Evolutionary conservation across 805 yeast genomes (phyloP).

Genomic region (Kuraishia capsulata): DNA sequence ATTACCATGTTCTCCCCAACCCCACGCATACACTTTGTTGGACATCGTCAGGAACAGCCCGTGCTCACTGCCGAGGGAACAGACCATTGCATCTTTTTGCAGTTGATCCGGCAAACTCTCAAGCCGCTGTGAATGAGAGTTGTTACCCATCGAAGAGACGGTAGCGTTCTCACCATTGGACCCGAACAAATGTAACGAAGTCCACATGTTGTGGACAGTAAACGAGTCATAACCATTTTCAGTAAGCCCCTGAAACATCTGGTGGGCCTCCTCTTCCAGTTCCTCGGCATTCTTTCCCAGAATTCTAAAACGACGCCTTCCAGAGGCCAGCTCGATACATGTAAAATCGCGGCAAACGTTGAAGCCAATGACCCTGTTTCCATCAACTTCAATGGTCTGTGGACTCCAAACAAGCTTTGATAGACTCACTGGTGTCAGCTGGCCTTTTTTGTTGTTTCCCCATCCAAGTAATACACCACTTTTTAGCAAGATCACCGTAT

Average conservation of each 20-base stretch:
- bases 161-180: slow-evolving; percentile 2
- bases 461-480: slow-evolving; percentile 47
- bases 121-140: slow-evolving; percentile 62
- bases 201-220: slow-evolving; percentile 59
- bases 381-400: slow-evolving; percentile 3
- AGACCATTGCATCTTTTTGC: slow-evolving; percentile 11
- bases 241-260: not conserved
- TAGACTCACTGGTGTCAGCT: slow-evolving; percentile 11
- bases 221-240: not conserved
- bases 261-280: slow-evolving; percentile 2
- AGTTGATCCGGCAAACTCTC: slow-evolving; percentile 3
- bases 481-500: slow-evolving; percentile 26
- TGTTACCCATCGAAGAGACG: slow-evolving; percentile 54
- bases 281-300: slow-evolving; percentile 26
- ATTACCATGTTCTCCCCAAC: slow-evolving; percentile 99
- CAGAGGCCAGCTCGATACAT: slow-evolving; percentile 11
- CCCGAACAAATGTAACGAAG: slow-evolving; percentile 48
- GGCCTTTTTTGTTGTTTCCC: slow-evolving; percentile 65
- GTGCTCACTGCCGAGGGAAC: slow-evolving; percentile 78
- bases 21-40: slow-evolving; percentile 63
- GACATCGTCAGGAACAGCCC: slow-evolving; percentile 37
- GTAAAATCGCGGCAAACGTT: slow-evolving; percentile 56
- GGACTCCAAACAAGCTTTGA: slow-evolving; percentile 14
- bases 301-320: slow-evolving; percentile 6
- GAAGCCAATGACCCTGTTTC: slow-evolving; percentile 8